phyloP scores from a whole-genome alignment of 202 grass and related monocot genomes.

The Musa balbisiana region DNA sequence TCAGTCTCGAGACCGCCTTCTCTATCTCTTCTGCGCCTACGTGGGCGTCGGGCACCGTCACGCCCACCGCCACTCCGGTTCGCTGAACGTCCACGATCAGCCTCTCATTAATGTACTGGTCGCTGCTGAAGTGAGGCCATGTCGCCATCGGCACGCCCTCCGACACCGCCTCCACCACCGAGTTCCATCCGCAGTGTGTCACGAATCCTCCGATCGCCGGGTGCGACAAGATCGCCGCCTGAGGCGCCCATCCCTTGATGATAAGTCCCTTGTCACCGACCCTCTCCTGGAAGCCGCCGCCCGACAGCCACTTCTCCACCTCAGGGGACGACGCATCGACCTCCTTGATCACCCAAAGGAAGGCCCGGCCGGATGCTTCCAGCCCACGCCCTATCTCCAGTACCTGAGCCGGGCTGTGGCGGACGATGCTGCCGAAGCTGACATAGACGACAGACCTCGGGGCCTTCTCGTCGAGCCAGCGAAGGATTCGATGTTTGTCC shows the following conservation, averaged over 20 bases:
- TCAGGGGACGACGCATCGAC: not conserved
- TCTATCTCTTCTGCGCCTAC: constrained; percentile 24
- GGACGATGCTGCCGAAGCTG: constrained; percentile 38
- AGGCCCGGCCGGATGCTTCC: constrained; percentile 24
- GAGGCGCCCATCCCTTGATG: constrained; percentile 41
- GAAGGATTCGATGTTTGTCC: constrained; percentile 4
- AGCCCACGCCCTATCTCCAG: constrained; percentile 25
- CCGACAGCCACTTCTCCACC: constrained; percentile 33
- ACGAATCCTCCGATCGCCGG: constrained; percentile 39
- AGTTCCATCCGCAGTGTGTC: constrained; percentile 75
- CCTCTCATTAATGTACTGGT: constrained; percentile 43
- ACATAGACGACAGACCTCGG: constrained; percentile 29
- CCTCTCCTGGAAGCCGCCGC: constrained; percentile 30
- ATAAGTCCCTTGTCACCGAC: constrained; percentile 26
- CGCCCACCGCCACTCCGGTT: constrained; percentile 28
- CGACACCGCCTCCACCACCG: constrained; percentile 31
- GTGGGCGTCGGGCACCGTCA: not conserved
- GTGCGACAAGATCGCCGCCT: constrained; percentile 47
- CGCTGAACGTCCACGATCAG: constrained; percentile 28
- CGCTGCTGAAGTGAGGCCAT: constrained; percentile 38
- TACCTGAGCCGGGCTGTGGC: constrained; percentile 22
- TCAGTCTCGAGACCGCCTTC: constrained; percentile 17
- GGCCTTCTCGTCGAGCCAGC: constrained; percentile 31
- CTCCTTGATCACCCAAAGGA: constrained; percentile 33
- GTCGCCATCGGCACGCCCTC: constrained; percentile 27